phyloP scores from a whole-genome alignment of 768 basidiomycete species.

The Serendipita indica region DNA sequence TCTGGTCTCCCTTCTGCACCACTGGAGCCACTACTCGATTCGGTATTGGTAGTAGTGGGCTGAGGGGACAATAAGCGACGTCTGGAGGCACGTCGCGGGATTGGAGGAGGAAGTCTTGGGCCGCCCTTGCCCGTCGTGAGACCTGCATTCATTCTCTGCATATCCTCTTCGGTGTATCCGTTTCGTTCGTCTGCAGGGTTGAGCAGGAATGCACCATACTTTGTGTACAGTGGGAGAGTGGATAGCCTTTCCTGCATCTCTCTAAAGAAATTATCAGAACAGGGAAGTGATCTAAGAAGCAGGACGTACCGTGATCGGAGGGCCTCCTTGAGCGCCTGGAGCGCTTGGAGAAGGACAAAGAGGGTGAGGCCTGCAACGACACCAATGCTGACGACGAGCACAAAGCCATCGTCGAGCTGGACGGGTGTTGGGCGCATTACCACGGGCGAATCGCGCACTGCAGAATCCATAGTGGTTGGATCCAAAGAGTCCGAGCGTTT shows the following conservation, averaged over 20 bases:
- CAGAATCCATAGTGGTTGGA: too few species aligned
- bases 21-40: too few species aligned
- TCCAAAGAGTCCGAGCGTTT: too few species aligned
- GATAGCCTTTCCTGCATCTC: not conserved
- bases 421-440: not conserved
- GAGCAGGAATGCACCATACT: not conserved
- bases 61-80: too few species aligned
- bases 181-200: not conserved
- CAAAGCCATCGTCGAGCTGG: slow-evolving; percentile 1
- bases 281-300: not conserved
- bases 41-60: too few species aligned
- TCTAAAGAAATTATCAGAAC: not conserved
- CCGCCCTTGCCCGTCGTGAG: too few species aligned
- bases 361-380: not conserved
- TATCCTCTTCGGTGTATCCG: not conserved
- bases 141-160: too few species aligned
- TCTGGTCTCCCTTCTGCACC: too few species aligned
- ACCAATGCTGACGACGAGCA: not conserved
- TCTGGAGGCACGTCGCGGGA: too few species aligned
- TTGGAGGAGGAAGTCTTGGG: too few species aligned
- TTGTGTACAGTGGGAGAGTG: not conserved
- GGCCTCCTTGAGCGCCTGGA: not conserved
- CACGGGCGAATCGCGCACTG: too few species aligned
- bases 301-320: not conserved
- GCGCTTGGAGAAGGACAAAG: not conserved